Base-by-base conservation (phyloP, 2,329 filamentous ascomycete genomes). In the Colletotrichum plurivorum region DNA sequence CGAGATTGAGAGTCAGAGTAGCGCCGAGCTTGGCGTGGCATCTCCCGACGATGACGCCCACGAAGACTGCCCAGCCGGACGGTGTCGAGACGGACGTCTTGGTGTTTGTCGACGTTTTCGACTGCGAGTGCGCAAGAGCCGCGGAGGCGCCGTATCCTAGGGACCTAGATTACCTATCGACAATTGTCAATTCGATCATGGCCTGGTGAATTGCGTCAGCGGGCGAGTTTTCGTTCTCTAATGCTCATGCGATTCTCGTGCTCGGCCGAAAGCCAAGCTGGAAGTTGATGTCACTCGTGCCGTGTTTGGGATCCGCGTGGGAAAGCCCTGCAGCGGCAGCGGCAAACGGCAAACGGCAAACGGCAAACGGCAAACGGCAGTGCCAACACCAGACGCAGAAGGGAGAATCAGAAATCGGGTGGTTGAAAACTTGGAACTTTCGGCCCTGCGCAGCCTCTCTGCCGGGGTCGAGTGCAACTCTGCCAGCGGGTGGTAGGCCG, bases 391-490 rank as follows among this genome's bases (percentile, higher is more conserved):
- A 36, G 31, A 36, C 31, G 31, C 31, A 36, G 31, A 36, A 10
- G 43, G 31, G 48, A 18, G 36, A 43, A 25, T 49, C 54, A 60
- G 66, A 66, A 49, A 65, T 60, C 45, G 20, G 52, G 55, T 45
- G 48, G 55, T 60, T 16, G 27, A 60, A 67, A 69, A 69, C 67
- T 54, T 60, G 67, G 67, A 69, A 60, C 31, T 43, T 31, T 20
- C 45, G 46, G 46, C 49, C 62, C 43, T 60, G 55, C 25, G 66
- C 18, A 55, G n/a, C 45, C 25, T 45, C 51, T 66, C 25, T 60
- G 55, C 66, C 51, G 62, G 62, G 64, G 55, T 56, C 63, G 43
- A 25, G 39, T 69, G 62, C 62, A 60, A 67, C 67, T 60, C 62
- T 66, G 55, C 36, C 55, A 56, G 67, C 55, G 51, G 62, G 36